Evolutionary conservation across 140 eudicot genomes (phyloP), one percentile per base, ranked within the genome.

Genomic region (Anethum foeniculum): DNA sequence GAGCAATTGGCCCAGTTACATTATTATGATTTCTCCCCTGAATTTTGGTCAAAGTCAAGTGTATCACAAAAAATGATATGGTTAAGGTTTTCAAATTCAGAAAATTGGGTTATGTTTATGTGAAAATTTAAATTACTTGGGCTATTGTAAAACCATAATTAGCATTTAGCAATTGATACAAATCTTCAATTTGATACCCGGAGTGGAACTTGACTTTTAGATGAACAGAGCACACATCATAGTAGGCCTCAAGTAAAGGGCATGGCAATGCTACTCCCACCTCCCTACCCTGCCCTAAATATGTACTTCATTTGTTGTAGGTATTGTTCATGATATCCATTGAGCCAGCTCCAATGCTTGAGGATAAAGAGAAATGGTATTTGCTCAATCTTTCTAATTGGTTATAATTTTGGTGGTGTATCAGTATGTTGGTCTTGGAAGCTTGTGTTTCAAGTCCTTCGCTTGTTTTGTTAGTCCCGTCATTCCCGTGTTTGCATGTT

Each of bases 271-370:
- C 77, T 39, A 19, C 30, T 72, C 52, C 32, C 34, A 39, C 77
- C 77, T 72, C 28, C 46, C 27, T 72, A 19, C 15, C 34, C 4
- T 7, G 25, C 76, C 79, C 85, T 75, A 87, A 82, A 10, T 76
- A 47, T 74, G 44, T 64, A 58, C n/a, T 46, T 64, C 75, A 34
- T 39, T 74, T 81, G 80, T 82, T 80, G 75, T 76, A 95, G 99
- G 97, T 95, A 77, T 82, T 95, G 84, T 95, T 95, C 86, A 95
- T 95, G 99, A 95, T 95, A 84, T 92, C 97, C 77, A 90, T 80
- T 23, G 97, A 95, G 84, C 99, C 99, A 30, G 99, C 99, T 79
- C 99, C 99, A 79, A 95, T 95, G 99, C 99, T 95, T 60, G 97
- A 95, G 90, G 99, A 95, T 84, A 95, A 92, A 88, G 99, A 95